Conservation (phyloP, 2,329 filamentous ascomycete genomes). For the Trichoderma asperellum region DNA sequence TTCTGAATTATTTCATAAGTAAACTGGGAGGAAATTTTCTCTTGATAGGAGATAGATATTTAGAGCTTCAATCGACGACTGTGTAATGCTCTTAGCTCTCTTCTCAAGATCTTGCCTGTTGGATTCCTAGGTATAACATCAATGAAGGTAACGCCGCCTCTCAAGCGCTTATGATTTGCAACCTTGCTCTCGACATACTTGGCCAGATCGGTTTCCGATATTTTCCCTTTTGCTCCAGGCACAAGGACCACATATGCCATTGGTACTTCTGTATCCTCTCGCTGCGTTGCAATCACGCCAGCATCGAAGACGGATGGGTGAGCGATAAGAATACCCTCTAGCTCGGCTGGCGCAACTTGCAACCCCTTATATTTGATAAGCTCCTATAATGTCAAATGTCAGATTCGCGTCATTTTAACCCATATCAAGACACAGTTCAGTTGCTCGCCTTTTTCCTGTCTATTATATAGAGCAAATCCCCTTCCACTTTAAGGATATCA, state of each 20-base stretch:
- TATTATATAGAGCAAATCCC: slow-evolving; percentile 74
- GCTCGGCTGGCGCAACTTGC: slow-evolving; percentile 69
- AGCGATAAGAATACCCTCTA: slow-evolving; percentile 53
- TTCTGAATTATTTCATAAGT: neutral
- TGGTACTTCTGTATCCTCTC: slow-evolving; percentile 51
- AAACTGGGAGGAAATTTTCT: neutral
- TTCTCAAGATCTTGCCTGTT: slow-evolving; percentile 52
- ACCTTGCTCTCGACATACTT: slow-evolving; percentile 37
- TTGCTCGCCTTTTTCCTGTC: slow-evolving; percentile 69
- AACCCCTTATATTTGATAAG: slow-evolving; percentile 61
- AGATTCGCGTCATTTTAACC: neutral
- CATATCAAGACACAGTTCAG: neutral
- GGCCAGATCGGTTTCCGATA: slow-evolving; percentile 36
- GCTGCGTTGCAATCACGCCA: slow-evolving; percentile 63
- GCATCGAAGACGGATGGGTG: slow-evolving; percentile 56
- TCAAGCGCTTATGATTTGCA: slow-evolving; percentile 66
- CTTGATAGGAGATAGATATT: neutral
- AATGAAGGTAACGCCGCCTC: slow-evolving; percentile 69
- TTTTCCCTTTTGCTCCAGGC: slow-evolving; percentile 32
- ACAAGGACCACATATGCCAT: slow-evolving; percentile 46
- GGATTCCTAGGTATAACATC: slow-evolving; percentile 70
- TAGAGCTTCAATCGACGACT: slow-evolving; percentile 41
- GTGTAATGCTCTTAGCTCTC: slow-evolving; percentile 44
- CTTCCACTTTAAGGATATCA: slow-evolving; percentile 74
- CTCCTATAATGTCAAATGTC: slow-evolving; percentile 50